Percentiles rank a stretch among this genome's conserved stretches.
phyloP scores from a whole-genome alignment of 129 eudicot genomes.

The Scalesia atractyloides region DNA sequence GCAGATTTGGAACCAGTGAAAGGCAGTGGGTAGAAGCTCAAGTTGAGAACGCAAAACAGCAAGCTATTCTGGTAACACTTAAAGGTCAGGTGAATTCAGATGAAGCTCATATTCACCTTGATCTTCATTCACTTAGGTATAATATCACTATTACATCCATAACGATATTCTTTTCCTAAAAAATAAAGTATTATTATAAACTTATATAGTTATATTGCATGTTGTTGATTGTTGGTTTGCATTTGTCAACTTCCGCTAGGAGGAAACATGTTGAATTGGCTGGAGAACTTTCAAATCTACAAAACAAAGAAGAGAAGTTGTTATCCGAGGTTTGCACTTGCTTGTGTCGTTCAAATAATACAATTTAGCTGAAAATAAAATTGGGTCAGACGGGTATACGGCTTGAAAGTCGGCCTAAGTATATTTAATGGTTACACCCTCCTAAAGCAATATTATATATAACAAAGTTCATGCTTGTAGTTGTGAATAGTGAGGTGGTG shows the following conservation, averaged over 20 bases:
- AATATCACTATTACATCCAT: conserved; percentile 4
- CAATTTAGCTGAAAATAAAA: neutral
- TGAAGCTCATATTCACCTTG: conserved; percentile 98
- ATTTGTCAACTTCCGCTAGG: conserved; percentile 46
- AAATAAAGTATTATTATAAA: neutral
- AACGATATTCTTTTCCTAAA: conserved; percentile 7
- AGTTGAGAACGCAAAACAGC: conserved; percentile 99
- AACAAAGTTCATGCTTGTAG: too few species aligned
- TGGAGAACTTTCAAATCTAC: conserved; percentile 88
- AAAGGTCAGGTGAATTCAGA: conserved; percentile 96
- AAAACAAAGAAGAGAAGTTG: conserved; percentile 85
- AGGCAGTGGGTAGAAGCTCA: conserved; percentile 99
- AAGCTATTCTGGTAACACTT: conserved; percentile 85
- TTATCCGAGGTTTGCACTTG: conserved; percentile 77
- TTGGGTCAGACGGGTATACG: neutral
- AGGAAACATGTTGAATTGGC: conserved; percentile 95
- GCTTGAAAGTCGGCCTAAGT: neutral
- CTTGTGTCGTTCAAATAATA: conserved; percentile 2
- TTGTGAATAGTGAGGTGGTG: too few species aligned
- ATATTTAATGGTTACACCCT: too few species aligned
- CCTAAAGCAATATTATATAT: too few species aligned
- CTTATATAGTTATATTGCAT: neutral
- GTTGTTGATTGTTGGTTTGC: neutral
- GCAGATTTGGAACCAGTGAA: conserved; percentile 97
- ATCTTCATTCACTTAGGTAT: conserved; percentile 97